These are phyloP conservation scores for Nicotiana obtusifolia DNA, from an alignment of 257 asterid genomes.

Conservation along the genomic window DNA sequence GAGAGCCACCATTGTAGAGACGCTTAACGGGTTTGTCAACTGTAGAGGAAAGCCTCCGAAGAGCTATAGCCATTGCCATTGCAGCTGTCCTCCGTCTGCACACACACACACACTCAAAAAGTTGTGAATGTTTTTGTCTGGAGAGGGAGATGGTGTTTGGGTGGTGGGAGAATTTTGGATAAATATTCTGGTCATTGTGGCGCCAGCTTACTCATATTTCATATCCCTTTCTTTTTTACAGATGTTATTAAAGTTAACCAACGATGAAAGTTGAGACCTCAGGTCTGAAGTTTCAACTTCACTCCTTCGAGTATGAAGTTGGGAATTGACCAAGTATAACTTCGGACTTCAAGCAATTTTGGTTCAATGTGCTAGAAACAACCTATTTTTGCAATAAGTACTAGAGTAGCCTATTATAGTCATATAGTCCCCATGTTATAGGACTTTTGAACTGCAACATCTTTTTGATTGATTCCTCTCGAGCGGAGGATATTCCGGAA, in stretches of 20 bases:
- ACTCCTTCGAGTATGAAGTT: not conserved
- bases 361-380: no score
- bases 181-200: conserved; percentile 35
- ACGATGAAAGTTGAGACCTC: not conserved
- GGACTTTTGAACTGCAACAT: no score
- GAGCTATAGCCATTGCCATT: conserved; percentile 83
- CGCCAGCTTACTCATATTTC: conserved; percentile 2
- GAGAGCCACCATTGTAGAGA: conserved; percentile 47
- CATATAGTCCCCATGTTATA: no score
- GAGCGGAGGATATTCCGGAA: no score
- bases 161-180: conserved; percentile 52
- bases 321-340: no score
- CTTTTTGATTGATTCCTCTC: not conserved
- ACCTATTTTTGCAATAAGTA: no score
- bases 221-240: not conserved
- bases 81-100: conserved; percentile 18
- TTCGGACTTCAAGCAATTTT: no score
- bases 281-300: not conserved
- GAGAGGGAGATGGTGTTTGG: conserved; percentile 30
- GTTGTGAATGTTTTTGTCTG: not conserved
- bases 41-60: conserved; percentile 69
- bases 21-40: conserved; percentile 57
- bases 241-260: not conserved
- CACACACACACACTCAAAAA: not conserved
- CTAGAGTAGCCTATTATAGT: no score